phyloP scores from a whole-genome alignment of 345 rosid species.

The Moricandia arvensis region DNA sequence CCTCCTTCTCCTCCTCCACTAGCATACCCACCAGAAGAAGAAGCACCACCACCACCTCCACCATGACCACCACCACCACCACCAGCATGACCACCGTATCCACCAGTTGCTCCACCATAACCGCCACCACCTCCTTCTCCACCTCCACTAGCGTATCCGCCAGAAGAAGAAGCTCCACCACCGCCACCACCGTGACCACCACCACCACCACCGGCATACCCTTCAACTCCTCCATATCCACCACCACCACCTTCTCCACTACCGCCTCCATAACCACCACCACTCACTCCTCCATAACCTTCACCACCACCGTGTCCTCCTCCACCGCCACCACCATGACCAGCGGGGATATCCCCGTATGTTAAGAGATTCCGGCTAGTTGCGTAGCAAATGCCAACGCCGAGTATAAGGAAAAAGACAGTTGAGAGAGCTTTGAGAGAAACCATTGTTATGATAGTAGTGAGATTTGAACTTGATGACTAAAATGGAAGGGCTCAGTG shows the following conservation, averaged over 20 bases:
- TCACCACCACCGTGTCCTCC: constrained; percentile 41
- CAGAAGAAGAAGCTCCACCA: constrained; percentile 37
- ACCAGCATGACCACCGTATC: constrained; percentile 33
- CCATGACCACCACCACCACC: constrained; percentile 43
- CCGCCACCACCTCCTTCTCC: constrained; percentile 43
- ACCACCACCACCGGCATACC: constrained; percentile 34
- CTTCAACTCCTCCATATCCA: constrained; percentile 43
- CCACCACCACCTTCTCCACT: constrained; percentile 42
- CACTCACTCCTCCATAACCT: constrained; percentile 37
- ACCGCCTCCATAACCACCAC: constrained; percentile 37
- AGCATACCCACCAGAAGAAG: constrained; percentile 35
- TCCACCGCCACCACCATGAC: constrained; percentile 38
- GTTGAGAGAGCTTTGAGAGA: constrained; percentile 38
- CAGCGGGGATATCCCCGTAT: constrained; percentile 8
- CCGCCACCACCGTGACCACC: constrained; percentile 41
- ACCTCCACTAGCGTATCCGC: constrained; percentile 42
- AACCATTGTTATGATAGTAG: constrained; percentile 21
- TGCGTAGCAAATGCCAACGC: constrained; percentile 40
- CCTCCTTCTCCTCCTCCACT: constrained; percentile 45
- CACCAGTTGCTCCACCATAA: constrained; percentile 46
- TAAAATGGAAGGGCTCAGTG: constrained; percentile 18
- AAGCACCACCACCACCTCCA: constrained; percentile 44
- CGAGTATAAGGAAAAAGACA: constrained; percentile 34
- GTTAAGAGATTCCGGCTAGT: constrained; percentile 40
- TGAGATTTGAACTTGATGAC: constrained; percentile 21